Evolutionary conservation across 192 early-diverging fungal species (phyloP).

Genomic region (Geranomyces variabilis): DNA sequence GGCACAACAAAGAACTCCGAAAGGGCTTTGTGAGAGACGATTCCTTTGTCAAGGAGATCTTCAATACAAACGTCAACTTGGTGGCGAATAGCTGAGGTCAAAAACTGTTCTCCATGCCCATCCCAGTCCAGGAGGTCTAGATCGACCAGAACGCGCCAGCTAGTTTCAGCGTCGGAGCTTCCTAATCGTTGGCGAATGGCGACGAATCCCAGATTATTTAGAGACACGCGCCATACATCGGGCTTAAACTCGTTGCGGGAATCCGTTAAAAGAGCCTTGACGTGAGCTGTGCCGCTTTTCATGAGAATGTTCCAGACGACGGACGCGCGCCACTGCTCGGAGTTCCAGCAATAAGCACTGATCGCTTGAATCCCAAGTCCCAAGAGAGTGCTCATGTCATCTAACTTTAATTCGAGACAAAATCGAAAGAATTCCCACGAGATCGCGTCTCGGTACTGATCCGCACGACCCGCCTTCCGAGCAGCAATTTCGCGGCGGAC

Average conservation of each 20-base stretch:
- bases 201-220: not conserved
- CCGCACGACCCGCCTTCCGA: not conserved
- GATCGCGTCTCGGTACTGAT: not conserved
- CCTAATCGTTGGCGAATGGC: too few relatives aligned
- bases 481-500: constrained; percentile 10
- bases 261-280: not conserved
- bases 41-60: constrained; percentile 1
- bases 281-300: constrained; percentile 8
- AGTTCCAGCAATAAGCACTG: not conserved
- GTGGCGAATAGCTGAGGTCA: not conserved
- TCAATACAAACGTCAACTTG: not conserved
- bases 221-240: not conserved
- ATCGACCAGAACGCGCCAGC: constrained; percentile 3
- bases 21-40: not conserved
- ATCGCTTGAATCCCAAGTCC: constrained; percentile 3
- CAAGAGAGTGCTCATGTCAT: constrained; percentile 6
- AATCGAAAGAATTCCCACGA: not conserved
- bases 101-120: not conserved
- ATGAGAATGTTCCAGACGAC: not conserved
- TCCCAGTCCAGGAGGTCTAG: not conserved
- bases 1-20: not conserved
- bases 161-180: not conserved
- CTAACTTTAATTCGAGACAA: not conserved
- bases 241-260: not conserved
- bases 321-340: not conserved